Evolutionary conservation across 2,329 filamentous ascomycete species (phyloP), one percentile per base, ranked within the genome.

Genomic region (Fusarium verrucosum): DNA sequence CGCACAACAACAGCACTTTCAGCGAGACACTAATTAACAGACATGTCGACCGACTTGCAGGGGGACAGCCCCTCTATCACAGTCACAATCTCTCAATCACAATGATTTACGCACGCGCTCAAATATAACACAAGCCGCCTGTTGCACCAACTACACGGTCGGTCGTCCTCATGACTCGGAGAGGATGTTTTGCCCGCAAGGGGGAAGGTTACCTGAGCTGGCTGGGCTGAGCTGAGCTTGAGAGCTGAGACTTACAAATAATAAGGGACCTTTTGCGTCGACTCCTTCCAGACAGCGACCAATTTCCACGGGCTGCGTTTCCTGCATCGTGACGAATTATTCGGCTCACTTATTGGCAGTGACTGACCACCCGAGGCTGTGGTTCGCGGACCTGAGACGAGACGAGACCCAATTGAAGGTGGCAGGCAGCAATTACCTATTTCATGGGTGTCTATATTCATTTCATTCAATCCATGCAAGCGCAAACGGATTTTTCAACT

Each of bases 161-260:
- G 10, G 13, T 11, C 38, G 54, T 52, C 42, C 58, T 64, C 58
- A 66, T 67, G 63, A 67, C 58, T 67, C 46, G 63, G 58, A 41
- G 40, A 60, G 30, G 28, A 41, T 17, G 26, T 23, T n/a, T 46
- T 44, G 33, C 23, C 35, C 49, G 36, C 37, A 61, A 65, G 37
- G 60, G 54, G 41, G 36, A 36, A 17, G 43, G 42, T 43, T 46
- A 51, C 62, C 41, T 45, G 35, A 42, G 25, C 46, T 47, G 14
- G 7, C 41, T 45, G 35, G 38, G 25, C 46, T 47, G 14, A 16
- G 28, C 28, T 30, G 28, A 14, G 30, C 47, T 41, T 49, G 43
- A 42, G 32, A 36, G 28, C 35, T 30, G 51, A 57, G 41, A 41
- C 36, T 40, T 7, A 41, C 52, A 59, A 59, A 33, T 60, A 59